Base-by-base conservation (phyloP, 1,284 basidiomycete genomes). In the Pseudozyma tsukubaensis region DNA sequence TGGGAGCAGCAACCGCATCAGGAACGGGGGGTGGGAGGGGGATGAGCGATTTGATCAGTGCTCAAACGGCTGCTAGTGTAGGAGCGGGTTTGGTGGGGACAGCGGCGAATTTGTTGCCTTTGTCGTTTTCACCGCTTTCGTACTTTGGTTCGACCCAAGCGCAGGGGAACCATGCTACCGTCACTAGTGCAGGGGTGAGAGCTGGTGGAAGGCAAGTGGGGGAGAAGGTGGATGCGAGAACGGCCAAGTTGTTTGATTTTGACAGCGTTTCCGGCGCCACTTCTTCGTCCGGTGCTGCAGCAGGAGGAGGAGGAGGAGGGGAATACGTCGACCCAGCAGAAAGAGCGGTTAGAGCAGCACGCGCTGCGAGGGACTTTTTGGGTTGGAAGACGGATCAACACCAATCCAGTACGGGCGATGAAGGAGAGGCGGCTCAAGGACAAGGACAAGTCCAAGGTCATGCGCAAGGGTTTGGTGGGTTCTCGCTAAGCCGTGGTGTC, bases 231-330 rank as follows among this genome's bases (percentile, higher is more conserved):
- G 66, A 70, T 34, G 51, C 45, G 18, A 51, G 59, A 5, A 72
- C 65, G 1, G 77, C 77, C 0, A 56, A 40, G 13, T 49, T 77
- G 43, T 78, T 78, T 43, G 77, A 76, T 24, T 73, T 78, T 24
- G 71, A 62, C 29, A 24, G 7, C 2, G 57, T 59, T 18, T 67
- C 59, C 13, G 61, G 56, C 12, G 56, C 58, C 10, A 14, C 50
- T 9, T 21, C 35, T 7, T 14, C 48, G 1, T 3, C 45, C 9
- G 24, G 14, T 42, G 16, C 50, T 16, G 1, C 18, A 24, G 7
- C 21, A 2, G 35, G 29, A 1, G 42, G 14, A 11, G 62, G 39
- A n/a, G 19, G 16, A n/a, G 53, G 49, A 16, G 32, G 50, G 14
- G 59, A 39, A 2, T 64, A 60, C 34, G 57, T 67, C 18, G 70